Evolutionary conservation across 1,284 basidiomycete species (phyloP).

Genomic region (Wallemia ichthyophaga): DNA sequence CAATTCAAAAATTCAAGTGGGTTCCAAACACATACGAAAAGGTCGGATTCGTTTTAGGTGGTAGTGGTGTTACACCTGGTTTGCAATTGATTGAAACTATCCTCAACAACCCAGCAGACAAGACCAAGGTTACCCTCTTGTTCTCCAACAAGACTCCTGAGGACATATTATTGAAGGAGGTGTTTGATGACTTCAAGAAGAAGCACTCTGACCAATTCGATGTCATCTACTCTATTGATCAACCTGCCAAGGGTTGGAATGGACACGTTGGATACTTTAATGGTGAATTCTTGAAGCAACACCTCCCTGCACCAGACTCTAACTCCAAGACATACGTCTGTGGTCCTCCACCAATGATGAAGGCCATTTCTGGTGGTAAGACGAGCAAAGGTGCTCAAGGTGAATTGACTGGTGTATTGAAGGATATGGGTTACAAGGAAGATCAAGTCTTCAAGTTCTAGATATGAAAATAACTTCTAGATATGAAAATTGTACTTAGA

Average conservation of each 20-base stretch:
- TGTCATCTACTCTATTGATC: constrained; percentile 63
- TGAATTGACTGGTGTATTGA: constrained; percentile 44
- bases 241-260: constrained; percentile 36
- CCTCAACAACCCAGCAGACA: constrained; percentile 33
- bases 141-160: constrained; percentile 70
- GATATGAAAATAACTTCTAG: no score
- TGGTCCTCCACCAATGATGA: constrained; percentile 49
- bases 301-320: constrained; percentile 34
- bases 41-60: constrained; percentile 41
- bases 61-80: constrained; percentile 21
- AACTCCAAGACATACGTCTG: constrained; percentile 2
- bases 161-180: constrained; percentile 62
- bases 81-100: constrained; percentile 17
- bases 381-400: constrained; percentile 55
- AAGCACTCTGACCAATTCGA: constrained; percentile 38
- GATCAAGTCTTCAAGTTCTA: constrained; percentile 29
- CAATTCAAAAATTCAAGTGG: constrained; percentile 46
- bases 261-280: constrained; percentile 43
- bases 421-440: constrained; percentile 54
- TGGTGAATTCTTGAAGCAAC: constrained; percentile 34
- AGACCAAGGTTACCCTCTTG: constrained; percentile 76
- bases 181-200: constrained; percentile 43
- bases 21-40: constrained; percentile 50
- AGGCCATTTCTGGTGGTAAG: constrained; percentile 29
- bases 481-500: no score